These are phyloP conservation scores for Berberis thunbergii DNA, from an alignment of 164 flowering plant species.

Conservation along the genomic window DNA sequence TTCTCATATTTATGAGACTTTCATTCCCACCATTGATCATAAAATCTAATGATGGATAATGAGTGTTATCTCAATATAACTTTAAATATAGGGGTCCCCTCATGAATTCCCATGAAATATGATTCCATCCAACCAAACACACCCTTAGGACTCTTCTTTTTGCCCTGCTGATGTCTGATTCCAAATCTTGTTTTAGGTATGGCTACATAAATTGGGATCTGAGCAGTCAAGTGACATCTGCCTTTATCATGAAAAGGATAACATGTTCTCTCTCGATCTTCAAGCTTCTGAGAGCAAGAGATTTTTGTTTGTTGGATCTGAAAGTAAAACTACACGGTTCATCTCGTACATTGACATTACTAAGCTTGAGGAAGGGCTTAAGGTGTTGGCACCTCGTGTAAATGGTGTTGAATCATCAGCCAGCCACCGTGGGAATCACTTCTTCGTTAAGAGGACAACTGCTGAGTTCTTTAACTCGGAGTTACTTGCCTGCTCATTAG, in stretches of 20 bases:
- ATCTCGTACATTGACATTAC: conserved; percentile 58
- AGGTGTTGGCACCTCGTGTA: conserved; percentile 64
- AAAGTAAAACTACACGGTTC: conserved; percentile 75
- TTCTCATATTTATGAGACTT: too few relatives aligned
- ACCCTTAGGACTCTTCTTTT: too few relatives aligned
- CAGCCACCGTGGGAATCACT: conserved; percentile 75
- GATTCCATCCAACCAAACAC: too few relatives aligned
- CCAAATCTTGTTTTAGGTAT: conserved; percentile 11
- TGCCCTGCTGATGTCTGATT: too few relatives aligned
- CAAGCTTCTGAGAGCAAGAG: conserved; percentile 76
- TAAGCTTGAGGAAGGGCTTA: conserved; percentile 56
- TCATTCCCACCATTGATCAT: too few relatives aligned
- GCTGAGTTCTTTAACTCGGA: conserved; percentile 68
- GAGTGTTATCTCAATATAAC: too few relatives aligned
- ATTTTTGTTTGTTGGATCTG: conserved; percentile 70
- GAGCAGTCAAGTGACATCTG: conserved; percentile 22
- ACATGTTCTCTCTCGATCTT: conserved; percentile 67
- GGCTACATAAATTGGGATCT: conserved; percentile 24
- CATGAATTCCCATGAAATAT: too few relatives aligned
- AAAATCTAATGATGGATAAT: too few relatives aligned
- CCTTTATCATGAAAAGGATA: conserved; percentile 40
- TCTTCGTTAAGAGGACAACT: conserved; percentile 25
- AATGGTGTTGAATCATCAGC: conserved; percentile 67
- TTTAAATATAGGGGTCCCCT: too few relatives aligned
- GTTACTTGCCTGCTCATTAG: conserved; percentile 63